These are phyloP conservation scores for Wallacemonas rigidus DNA, from an alignment of 208 protist species.

Conservation along the genomic window DNA sequence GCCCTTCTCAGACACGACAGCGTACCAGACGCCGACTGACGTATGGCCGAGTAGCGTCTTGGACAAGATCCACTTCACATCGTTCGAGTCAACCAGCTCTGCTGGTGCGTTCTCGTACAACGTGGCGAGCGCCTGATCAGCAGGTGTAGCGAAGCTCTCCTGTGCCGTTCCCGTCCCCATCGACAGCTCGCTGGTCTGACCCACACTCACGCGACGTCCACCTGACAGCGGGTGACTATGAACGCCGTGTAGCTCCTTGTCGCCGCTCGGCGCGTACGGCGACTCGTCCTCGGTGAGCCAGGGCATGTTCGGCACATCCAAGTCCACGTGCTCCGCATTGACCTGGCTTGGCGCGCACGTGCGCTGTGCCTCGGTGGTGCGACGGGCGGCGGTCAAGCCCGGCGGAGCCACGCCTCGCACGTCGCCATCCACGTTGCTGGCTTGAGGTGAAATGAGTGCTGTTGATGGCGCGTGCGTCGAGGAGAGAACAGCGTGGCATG, in stretches of 20 bases:
- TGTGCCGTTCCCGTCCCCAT: not conserved
- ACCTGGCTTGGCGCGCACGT: too few relatives aligned
- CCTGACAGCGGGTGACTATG: too few relatives aligned
- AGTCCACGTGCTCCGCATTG: not conserved
- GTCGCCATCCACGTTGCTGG: too few relatives aligned
- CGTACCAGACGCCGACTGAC: conserved; percentile 37
- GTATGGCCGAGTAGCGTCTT: conserved; percentile 38
- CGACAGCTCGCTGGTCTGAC: not conserved
- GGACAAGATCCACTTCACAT: conserved; percentile 33
- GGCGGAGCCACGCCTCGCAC: too few relatives aligned
- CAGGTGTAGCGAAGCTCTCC: conserved; percentile 6
- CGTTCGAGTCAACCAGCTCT: conserved; percentile 32
- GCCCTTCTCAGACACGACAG: conserved; percentile 46
- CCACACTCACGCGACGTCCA: not conserved
- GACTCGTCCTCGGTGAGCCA: not conserved
- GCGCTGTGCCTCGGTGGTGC: not conserved
- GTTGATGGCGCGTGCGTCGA: too few relatives aligned
- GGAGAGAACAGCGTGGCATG: too few relatives aligned
- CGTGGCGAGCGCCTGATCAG: not conserved
- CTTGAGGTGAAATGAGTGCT: too few relatives aligned
- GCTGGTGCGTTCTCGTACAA: conserved; percentile 9
- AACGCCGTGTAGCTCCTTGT: too few relatives aligned
- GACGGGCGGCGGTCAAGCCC: not conserved
- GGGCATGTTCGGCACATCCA: not conserved
- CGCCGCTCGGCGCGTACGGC: not conserved